Percentiles rank a stretch among this genome's conserved stretches.
These are phyloP conservation scores for Candida sphagnicola DNA, from an alignment of 805 yeast species.

Conservation along the genomic window DNA sequence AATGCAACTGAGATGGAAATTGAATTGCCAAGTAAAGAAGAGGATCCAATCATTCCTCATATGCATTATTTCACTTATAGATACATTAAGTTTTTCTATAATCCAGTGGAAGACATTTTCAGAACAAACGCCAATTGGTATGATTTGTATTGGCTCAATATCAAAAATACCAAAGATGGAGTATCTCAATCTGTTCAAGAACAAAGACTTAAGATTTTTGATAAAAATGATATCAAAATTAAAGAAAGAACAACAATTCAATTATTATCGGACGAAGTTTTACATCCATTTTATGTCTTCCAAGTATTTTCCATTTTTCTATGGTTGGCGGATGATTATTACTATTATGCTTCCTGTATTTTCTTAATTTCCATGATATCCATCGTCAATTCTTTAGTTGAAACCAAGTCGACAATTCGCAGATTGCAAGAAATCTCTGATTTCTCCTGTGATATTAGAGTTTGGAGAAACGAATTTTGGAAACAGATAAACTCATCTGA, in stretches of 20 bases:
- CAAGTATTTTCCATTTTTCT: constrained; percentile 88
- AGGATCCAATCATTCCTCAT: constrained; percentile 66
- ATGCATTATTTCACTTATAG: constrained; percentile 75
- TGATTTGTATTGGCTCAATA: constrained; percentile 70
- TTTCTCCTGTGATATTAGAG: constrained; percentile 79
- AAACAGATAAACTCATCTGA: constrained; percentile 70
- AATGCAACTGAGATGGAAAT: constrained; percentile 22
- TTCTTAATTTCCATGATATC: constrained; percentile 81
- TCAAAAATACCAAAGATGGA: constrained; percentile 58
- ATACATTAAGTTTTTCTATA: constrained; percentile 75
- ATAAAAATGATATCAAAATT: constrained; percentile 69
- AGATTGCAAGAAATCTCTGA: constrained; percentile 71
- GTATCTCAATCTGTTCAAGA: constrained; percentile 64
- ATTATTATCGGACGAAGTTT: constrained; percentile 76
- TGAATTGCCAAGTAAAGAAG: constrained; percentile 23
- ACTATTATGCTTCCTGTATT: constrained; percentile 91
- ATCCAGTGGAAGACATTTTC: constrained; percentile 84
- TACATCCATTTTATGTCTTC: constrained; percentile 94
- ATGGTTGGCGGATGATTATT: constrained; percentile 91
- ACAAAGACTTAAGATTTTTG: constrained; percentile 72
- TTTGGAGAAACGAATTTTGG: constrained; percentile 93
- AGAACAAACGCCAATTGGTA: constrained; percentile 84
- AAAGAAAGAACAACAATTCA: constrained; percentile 64
- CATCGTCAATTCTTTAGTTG: constrained; percentile 75
- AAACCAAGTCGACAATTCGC: constrained; percentile 71